Evolutionary conservation across 116 monocot genomes (phyloP).

Genomic region (Zostera marina): DNA sequence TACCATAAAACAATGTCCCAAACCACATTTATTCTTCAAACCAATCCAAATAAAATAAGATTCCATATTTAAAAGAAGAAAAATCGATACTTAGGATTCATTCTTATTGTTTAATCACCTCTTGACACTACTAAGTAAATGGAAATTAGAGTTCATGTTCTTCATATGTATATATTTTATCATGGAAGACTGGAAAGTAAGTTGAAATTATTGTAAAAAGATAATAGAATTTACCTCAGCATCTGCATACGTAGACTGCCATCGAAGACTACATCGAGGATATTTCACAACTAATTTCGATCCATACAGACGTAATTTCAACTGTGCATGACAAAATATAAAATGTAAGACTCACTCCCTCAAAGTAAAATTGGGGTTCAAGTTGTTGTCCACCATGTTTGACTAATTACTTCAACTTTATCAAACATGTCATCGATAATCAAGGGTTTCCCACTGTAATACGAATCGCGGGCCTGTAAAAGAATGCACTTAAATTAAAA

Average conservation of each 20-base stretch:
- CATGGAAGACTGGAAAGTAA: too few species aligned
- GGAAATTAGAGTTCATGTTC: too few species aligned
- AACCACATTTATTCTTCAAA: constrained; percentile 30
- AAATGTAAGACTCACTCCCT: too few species aligned
- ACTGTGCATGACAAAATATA: constrained; percentile 15
- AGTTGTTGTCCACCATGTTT: not conserved
- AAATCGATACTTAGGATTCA: too few species aligned
- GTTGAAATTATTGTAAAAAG: too few species aligned
- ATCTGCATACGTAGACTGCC: constrained; percentile 84
- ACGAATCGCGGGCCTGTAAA: constrained; percentile 76
- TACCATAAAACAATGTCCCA: constrained; percentile 57
- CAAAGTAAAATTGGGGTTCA: not conserved
- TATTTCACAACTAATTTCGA: constrained; percentile 90
- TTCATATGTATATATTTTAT: too few species aligned
- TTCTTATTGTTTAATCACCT: too few species aligned
- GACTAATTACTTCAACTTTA: constrained; percentile 68
- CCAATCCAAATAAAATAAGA: not conserved
- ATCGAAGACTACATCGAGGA: constrained; percentile 84
- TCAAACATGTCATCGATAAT: constrained; percentile 97
- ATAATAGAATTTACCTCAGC: constrained; percentile 46
- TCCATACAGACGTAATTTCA: constrained; percentile 76
- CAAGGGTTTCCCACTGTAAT: constrained; percentile 88
- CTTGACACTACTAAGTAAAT: too few species aligned
- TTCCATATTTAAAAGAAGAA: not conserved
- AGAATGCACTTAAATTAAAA: not conserved